Conservation (phyloP, 179 eudicot species). For the Corrigiola litoralis region DNA sequence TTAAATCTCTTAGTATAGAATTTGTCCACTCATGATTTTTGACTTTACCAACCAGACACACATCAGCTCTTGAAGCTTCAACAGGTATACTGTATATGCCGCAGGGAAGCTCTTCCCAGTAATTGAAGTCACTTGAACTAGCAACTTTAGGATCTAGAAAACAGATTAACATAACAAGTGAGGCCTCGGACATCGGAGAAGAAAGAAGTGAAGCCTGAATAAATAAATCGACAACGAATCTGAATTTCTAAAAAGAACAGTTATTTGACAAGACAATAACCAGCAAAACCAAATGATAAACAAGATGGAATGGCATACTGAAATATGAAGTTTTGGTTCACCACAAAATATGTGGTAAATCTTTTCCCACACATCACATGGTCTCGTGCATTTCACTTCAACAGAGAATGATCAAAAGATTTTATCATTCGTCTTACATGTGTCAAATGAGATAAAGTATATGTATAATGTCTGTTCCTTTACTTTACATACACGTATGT, state of each 20-base stretch:
- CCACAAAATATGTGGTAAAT: not conserved
- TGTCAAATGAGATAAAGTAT: no score
- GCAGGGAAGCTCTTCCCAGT: slow-evolving; percentile 97
- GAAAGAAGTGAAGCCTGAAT: no score
- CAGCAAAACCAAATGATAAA: not conserved
- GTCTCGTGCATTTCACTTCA: not conserved
- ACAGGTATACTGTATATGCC: slow-evolving; percentile 68
- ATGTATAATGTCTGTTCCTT: no score
- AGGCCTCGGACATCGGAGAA: no score
- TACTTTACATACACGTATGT: no score
- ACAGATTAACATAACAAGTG: not conserved
- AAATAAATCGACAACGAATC: no score
- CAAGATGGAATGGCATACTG: not conserved
- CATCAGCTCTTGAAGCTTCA: slow-evolving; percentile 35
- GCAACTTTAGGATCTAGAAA: slow-evolving; percentile 49
- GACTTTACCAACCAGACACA: slow-evolving; percentile 46
- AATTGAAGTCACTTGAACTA: slow-evolving; percentile 35
- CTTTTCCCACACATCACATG: not conserved
- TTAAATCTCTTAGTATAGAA: slow-evolving; percentile 48
- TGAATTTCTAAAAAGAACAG: no score
- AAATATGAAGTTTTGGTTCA: not conserved
- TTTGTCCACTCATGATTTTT: slow-evolving; percentile 71
- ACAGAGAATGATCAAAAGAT: not conserved
- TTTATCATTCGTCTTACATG: not conserved
- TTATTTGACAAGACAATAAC: no score